These are phyloP conservation scores for Bretschneidera sinensis DNA, from an alignment of 345 rosid genomes.

Conservation along the genomic window DNA sequence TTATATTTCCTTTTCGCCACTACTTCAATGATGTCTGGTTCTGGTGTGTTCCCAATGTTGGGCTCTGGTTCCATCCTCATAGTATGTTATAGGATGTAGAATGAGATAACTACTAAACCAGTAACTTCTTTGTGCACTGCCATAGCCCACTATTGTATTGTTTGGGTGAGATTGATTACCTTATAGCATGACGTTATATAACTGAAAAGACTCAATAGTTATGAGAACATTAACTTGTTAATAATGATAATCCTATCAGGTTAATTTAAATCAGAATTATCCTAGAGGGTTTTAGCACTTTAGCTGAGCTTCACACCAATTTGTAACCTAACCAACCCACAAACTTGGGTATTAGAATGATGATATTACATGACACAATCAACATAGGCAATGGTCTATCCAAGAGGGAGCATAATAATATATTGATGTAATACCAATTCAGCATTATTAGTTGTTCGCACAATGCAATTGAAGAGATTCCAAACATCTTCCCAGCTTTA, in stretches of 20 bases:
- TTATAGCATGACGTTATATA: neutral
- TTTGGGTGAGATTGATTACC: neutral
- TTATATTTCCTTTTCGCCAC: neutral
- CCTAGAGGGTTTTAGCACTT: neutral
- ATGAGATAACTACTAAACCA: neutral
- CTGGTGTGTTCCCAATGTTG: neutral
- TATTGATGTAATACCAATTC: neutral
- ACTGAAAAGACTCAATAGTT: neutral
- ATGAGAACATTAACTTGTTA: neutral
- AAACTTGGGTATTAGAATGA: neutral
- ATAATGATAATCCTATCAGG: neutral
- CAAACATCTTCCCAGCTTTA: neutral
- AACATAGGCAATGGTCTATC: neutral
- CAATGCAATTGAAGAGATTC: neutral
- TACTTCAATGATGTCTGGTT: neutral
- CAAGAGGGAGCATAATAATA: neutral
- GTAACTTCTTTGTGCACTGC: too few relatives aligned
- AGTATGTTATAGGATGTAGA: neutral
- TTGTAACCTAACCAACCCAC: neutral
- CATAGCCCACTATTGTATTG: too few relatives aligned
- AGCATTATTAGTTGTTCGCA: neutral
- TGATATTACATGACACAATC: neutral
- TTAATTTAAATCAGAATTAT: neutral
- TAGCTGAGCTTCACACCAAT: neutral
- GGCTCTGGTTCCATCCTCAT: too few relatives aligned